These are phyloP conservation scores for Gaertneriomyces sp. DNA, from an alignment of 192 early-diverging fungal genomes.

Conservation along the genomic window DNA sequence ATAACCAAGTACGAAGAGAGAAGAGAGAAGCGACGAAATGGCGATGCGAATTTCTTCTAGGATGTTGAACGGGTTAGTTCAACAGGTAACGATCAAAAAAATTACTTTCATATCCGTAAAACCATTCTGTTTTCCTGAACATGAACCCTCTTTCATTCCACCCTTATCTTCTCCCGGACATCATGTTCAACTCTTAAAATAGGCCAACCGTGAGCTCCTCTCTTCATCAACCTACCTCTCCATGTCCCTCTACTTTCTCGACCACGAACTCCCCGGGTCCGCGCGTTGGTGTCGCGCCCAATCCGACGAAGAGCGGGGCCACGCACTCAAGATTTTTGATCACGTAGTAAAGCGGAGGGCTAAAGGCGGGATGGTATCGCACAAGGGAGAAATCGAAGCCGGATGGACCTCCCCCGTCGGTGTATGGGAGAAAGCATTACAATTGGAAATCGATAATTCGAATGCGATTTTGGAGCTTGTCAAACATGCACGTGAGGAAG, in stretches of 20 bases:
- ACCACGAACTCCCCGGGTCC: slow-evolving; percentile 39
- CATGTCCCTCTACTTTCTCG: slow-evolving; percentile 41
- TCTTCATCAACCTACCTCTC: slow-evolving; percentile 34
- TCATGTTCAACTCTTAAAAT: background rate
- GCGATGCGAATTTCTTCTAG: slow-evolving; percentile 23
- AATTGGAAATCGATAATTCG: slow-evolving; percentile 32
- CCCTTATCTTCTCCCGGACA: background rate
- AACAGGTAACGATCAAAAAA: slow-evolving; percentile 17
- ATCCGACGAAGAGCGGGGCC: slow-evolving; percentile 37
- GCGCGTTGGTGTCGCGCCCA: slow-evolving; percentile 39
- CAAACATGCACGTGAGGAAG: slow-evolving; percentile 29
- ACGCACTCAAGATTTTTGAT: slow-evolving; percentile 42
- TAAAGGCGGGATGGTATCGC: slow-evolving; percentile 33
- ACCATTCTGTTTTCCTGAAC: background rate
- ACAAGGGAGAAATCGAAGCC: background rate
- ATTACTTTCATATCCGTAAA: background rate
- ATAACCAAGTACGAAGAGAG: too few relatives aligned
- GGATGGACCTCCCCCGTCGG: background rate
- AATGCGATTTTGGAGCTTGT: slow-evolving; percentile 27
- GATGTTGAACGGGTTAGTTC: slow-evolving; percentile 13
- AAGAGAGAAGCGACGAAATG: slow-evolving; percentile 1
- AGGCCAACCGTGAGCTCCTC: slow-evolving; percentile 37
- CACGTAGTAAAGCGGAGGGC: slow-evolving; percentile 41
- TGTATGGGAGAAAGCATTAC: slow-evolving; percentile 17
- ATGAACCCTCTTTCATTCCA: background rate